A percentile compares a stretch with the other conserved stretches of the same genome.
Evolutionary conservation across 1,284 basidiomycete species (phyloP).

Genomic region (Boletus sp.): DNA sequence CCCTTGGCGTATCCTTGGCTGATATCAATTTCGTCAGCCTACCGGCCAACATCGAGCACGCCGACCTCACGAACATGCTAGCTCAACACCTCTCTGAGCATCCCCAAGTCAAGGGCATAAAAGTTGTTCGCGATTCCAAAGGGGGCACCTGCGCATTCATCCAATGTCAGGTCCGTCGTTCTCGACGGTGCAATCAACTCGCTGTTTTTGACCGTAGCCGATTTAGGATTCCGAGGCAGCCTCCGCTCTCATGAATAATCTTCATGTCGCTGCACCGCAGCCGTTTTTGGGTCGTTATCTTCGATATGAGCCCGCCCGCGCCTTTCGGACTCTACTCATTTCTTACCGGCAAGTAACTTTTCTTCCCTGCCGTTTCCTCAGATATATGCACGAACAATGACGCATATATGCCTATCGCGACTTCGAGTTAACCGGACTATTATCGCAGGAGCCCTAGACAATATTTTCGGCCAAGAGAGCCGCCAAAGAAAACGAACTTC

Average conservation of each 20-base stretch:
- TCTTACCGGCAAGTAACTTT: slow-evolving; percentile 66
- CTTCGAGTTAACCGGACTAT: slow-evolving; percentile 10
- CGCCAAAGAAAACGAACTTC: slow-evolving; percentile 18
- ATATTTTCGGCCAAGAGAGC: slow-evolving; percentile 38
- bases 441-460: slow-evolving; percentile 48
- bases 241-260: slow-evolving; percentile 57
- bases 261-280: slow-evolving; percentile 56
- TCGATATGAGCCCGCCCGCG: slow-evolving; percentile 77
- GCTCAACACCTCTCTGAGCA: slow-evolving; percentile 65
- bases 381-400: slow-evolving; percentile 24
- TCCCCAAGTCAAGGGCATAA: slow-evolving; percentile 65
- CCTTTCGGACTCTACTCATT: slow-evolving; percentile 70
- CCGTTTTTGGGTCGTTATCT: slow-evolving; percentile 70
- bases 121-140: slow-evolving; percentile 74
- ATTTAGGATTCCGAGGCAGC: slow-evolving; percentile 61
- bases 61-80: slow-evolving; percentile 60
- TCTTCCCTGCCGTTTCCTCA: neutral
- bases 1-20: slow-evolving; percentile 13
- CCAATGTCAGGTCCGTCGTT: slow-evolving; percentile 67
- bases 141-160: slow-evolving; percentile 80
- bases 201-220: slow-evolving; percentile 16
- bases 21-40: slow-evolving; percentile 49
- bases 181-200: neutral
- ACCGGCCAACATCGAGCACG: slow-evolving; percentile 65
- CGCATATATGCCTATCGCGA: slow-evolving; percentile 33